Conservation (phyloP, 768 basidiomycete species). For the Tricholomella constricta region DNA sequence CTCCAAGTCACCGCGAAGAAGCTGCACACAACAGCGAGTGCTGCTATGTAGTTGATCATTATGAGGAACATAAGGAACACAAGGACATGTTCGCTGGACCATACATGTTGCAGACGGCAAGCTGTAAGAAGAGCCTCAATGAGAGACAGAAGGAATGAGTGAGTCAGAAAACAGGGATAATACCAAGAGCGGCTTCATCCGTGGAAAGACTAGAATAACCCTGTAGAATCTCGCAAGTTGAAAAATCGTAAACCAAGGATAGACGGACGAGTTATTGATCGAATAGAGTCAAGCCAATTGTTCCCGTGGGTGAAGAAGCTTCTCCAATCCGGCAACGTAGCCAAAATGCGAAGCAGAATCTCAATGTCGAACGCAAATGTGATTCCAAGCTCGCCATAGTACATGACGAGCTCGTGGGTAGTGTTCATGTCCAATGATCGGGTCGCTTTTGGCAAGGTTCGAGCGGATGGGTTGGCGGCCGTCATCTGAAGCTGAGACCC, state of each 20-base stretch:
- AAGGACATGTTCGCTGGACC: constrained; percentile 90
- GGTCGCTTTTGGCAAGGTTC: constrained; percentile 67
- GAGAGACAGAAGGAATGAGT: constrained; percentile 1
- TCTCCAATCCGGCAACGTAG: constrained; percentile 81
- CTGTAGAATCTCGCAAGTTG: constrained; percentile 88
- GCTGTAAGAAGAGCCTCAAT: constrained; percentile 40
- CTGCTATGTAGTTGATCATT: constrained; percentile 83
- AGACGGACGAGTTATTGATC: constrained; percentile 62
- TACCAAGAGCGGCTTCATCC: constrained; percentile 89
- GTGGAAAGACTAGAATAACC: constrained; percentile 85
- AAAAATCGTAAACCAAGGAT: constrained; percentile 90
- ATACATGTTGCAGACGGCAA: constrained; percentile 88
- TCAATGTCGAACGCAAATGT: constrained; percentile 89
- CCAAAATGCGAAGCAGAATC: constrained; percentile 73
- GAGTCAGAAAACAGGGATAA: no score
- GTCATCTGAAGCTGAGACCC: constrained; percentile 51
- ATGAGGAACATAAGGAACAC: no score
- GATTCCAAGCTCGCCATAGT: constrained; percentile 71
- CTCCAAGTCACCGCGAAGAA: constrained; percentile 81
- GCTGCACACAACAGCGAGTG: constrained; percentile 80
- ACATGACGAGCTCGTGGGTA: constrained; percentile 50
- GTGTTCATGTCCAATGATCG: constrained; percentile 51
- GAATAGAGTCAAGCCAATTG: constrained; percentile 76
- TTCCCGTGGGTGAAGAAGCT: constrained; percentile 62
- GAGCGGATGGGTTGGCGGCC: constrained; percentile 41